Base-by-base conservation (phyloP, 495 filamentous ascomycete species). In the Aspergillus avenaceus region DNA sequence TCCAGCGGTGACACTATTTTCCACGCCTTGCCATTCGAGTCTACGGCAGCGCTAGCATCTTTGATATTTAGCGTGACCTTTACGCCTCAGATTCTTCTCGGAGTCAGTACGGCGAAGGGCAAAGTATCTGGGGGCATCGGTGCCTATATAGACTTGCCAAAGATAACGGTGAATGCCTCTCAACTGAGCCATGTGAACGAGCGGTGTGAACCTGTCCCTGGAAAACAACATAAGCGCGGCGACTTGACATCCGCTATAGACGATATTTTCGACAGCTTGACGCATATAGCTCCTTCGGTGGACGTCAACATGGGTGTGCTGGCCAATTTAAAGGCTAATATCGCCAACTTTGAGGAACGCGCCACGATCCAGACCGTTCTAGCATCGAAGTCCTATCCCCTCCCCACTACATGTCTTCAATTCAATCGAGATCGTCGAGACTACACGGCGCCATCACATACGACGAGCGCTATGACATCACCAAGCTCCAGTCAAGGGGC, bases 11-110 rank as follows among this genome's bases (percentile, higher is more conserved):
- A 62, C 5, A 60, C 61, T 2, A 54, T 8, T 9, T 48, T 66
- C 31, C 41, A 60, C 13, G 46, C 59, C 12, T 29, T 64, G 25
- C 61, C 61, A 8, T 64, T 66, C 48, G 48, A 60, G 45, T 41
- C 61, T 16, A 19, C 45, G 9, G 34, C 52, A 38, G 41, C 55
- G 34, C 23, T 38, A 27, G 29, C 58, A 8, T 43, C 60, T 45
- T 56, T 66, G 40, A 56, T 52, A 8, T 18, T 60, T 8, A 42
- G 36, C 19, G 49, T 44, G 14, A 45, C 53, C 16, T 66, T 66
- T 31, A 50, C 26, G 12, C 56, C 63, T 7, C 49, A 59, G 44
- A 50, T 66, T 52, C 61, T 66, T 16, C 54, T 64, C 26, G 59
- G 52, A 40, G 52, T 64, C 45, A 37, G 42, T 27, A 49, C 63